Base-by-base conservation (phyloP, 345 rosid species). In the Gossypium ekmanianum region DNA sequence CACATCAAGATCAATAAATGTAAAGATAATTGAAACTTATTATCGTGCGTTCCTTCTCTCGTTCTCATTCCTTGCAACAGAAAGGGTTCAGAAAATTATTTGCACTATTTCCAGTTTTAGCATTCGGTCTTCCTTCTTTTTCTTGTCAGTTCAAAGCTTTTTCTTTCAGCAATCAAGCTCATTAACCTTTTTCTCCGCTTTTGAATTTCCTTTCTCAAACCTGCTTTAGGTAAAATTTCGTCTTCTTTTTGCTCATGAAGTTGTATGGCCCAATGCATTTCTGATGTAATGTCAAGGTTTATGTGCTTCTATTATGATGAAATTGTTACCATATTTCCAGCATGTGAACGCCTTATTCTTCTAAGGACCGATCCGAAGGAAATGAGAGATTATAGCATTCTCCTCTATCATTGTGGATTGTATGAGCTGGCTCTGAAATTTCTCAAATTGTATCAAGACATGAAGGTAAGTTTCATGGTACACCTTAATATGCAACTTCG, bases 291-390 rank as follows among this genome's bases (percentile, higher is more conserved):
- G 27, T 27, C 34, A n/a, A 68, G 43, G 45, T 17, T 50, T 16
- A 9, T 17, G 7, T 16, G 16, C 55, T 45, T 65, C 27, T 48
- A 9, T 27, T 16, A 1, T 16, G n/a, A 26, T 27, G 41, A 16
- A 73, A 48, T 57, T 58, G 22, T 56, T 48, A 34, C 67, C 74
- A 13, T 72, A 74, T 26, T 76, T 75, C 57, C 88, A 90, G 94
- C 92, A 63, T 88, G 92, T 64, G 94, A 90, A 80, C 90, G 88
- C 11, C 84, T 87, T n/a, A 84, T 90, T 72, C 84, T 87, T 76
- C 70, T 90, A 20, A 75, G 78, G 64, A 69, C 80, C 45, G 86
- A 90, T 75, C 83, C 87, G 1, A 81, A 74, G 58, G 94, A 90
- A 75, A 71, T 84, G 75, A 84, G 94, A 74, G 94, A 90, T 80